phyloP scores from a whole-genome alignment of 2,329 filamentous ascomycete genomes.

The Fusarium sp. region DNA sequence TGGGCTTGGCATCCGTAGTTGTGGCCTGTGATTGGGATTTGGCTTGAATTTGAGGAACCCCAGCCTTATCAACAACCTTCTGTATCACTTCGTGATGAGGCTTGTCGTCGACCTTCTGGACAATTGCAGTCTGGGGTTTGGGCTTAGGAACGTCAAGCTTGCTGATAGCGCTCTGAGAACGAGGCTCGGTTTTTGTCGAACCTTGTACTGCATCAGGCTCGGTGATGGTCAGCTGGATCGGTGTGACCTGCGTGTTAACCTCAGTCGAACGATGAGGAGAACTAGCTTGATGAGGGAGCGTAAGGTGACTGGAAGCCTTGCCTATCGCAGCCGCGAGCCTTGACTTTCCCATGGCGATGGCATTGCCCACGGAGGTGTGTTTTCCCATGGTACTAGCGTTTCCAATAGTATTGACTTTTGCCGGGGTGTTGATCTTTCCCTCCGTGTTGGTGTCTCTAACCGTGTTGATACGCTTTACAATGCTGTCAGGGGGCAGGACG shows the following conservation, averaged over 20 bases:
- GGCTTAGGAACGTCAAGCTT: neutral
- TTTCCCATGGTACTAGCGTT: neutral
- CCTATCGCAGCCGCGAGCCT: neutral
- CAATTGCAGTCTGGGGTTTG: slow-evolving; percentile 8
- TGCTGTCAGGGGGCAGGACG: neutral
- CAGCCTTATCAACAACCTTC: neutral
- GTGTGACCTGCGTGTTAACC: neutral
- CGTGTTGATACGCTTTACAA: neutral
- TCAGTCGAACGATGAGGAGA: neutral
- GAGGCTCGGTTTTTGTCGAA: neutral
- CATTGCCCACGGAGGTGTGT: neutral
- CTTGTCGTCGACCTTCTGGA: neutral
- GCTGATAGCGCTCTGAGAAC: neutral
- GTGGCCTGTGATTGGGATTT: neutral
- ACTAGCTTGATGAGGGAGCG: neutral
- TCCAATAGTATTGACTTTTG: neutral
- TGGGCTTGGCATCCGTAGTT: slow-evolving; percentile 1
- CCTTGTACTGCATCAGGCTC: neutral
- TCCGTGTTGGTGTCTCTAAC: neutral
- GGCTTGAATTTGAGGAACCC: neutral
- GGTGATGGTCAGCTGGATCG: neutral
- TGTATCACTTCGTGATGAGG: neutral
- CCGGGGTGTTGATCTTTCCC: neutral
- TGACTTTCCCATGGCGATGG: neutral
- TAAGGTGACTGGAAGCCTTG: neutral